phyloP scores from a whole-genome alignment of 2,329 filamentous ascomycete species.

The Penicillium sumatraense region DNA sequence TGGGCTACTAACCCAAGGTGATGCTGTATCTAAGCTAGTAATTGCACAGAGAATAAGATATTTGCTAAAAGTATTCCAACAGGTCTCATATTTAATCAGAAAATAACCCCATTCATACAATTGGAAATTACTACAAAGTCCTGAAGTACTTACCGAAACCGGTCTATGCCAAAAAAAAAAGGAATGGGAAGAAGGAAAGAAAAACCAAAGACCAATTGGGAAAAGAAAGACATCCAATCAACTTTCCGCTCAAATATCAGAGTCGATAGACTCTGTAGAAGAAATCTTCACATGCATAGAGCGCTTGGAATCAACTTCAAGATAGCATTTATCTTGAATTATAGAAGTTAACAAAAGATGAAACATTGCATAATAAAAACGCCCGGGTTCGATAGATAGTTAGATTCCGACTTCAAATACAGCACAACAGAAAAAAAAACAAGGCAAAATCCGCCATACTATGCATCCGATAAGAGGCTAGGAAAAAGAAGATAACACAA shows the following conservation, averaged over 20 bases:
- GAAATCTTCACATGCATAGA: conserved; percentile 12
- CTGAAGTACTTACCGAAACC: background rate
- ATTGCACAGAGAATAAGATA: too few species aligned
- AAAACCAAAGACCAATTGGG: background rate
- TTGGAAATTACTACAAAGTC: background rate
- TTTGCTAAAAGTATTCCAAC: conserved; percentile 1
- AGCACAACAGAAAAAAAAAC: background rate
- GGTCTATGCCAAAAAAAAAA: conserved; percentile 6
- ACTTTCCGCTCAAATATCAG: conserved; percentile 4
- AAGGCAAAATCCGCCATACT: conserved; percentile 16
- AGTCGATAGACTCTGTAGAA: background rate
- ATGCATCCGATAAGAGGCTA: conserved; percentile 19
- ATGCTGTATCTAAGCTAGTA: too few species aligned
- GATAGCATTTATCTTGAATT: too few species aligned
- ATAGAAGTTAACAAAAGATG: background rate
- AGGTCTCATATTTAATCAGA: conserved; percentile 1
- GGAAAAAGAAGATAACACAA: conserved; percentile 1
- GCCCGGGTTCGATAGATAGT: conserved; percentile 1
- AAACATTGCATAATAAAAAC: conserved; percentile 4
- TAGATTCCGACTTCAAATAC: background rate
- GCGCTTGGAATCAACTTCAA: conserved; percentile 13
- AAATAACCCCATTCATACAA: background rate
- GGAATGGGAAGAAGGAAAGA: background rate
- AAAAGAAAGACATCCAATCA: background rate
- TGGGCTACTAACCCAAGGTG: too few species aligned